A percentile compares a stretch with the other conserved stretches of the same genome.
Evolutionary conservation across 2,329 filamentous ascomycete species (phyloP).

Genomic region (Epichloe sp.): DNA sequence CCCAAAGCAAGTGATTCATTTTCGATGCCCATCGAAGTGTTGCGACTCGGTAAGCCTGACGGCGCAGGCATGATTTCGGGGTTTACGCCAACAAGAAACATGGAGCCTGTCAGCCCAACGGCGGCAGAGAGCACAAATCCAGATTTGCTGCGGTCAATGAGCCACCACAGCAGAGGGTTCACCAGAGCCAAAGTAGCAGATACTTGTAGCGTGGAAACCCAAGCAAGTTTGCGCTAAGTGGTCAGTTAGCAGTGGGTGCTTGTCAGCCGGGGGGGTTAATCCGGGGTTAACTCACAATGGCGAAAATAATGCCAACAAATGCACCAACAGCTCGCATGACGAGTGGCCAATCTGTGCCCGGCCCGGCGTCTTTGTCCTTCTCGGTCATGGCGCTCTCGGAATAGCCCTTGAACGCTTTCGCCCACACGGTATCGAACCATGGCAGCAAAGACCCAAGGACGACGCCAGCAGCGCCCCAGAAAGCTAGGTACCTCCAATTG

Average conservation of each 20-base stretch:
- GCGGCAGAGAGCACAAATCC: constrained; percentile 69
- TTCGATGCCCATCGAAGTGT: neutral
- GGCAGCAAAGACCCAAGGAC: constrained; percentile 68
- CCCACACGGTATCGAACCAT: constrained; percentile 69
- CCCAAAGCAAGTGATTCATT: constrained; percentile 21
- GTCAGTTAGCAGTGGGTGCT: neutral
- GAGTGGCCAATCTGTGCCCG: constrained; percentile 59
- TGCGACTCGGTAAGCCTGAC: constrained; percentile 23
- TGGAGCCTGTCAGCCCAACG: constrained; percentile 63
- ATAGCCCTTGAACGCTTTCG: constrained; percentile 32
- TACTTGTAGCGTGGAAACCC: constrained; percentile 90
- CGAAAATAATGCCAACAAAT: constrained; percentile 48
- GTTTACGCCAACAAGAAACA: constrained; percentile 59
- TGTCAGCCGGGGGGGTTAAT: neutral
- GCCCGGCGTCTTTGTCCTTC: constrained; percentile 21
- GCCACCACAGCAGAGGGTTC: constrained; percentile 91
- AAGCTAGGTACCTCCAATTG: constrained; percentile 55
- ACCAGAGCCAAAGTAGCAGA: constrained; percentile 79
- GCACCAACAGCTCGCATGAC: constrained; percentile 45
- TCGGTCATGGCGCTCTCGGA: constrained; percentile 14
- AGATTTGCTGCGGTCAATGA: constrained; percentile 79
- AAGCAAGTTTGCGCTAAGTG: constrained; percentile 67
- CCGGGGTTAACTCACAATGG: constrained; percentile 52
- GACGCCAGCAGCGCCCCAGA: constrained; percentile 75
- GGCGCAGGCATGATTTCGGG: constrained; percentile 67